Evolutionary conservation across 1,139 yeast genomes (phyloP), one percentile per base, ranked within the genome.

Genomic region (Kodamaea derodonti): DNA sequence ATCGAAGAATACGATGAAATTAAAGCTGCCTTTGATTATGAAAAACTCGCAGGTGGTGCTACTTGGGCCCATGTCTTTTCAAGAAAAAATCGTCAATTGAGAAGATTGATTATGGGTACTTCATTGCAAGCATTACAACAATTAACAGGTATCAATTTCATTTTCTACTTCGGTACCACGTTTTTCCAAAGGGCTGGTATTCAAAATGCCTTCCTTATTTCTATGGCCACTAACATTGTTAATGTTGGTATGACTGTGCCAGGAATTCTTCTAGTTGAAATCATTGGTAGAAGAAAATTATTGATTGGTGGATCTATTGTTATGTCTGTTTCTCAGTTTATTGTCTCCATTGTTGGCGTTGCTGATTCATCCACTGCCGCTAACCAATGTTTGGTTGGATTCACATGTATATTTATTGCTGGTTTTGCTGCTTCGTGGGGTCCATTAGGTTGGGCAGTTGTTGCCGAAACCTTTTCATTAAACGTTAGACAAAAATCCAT

Each of bases 381-480:
- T 16, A 40, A 47, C n/a, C 50, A 72, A 30, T 65, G 80, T 9
- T 75, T 80, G 60, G 65, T 83, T 45, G 80, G 83, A 12, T 80
- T 83, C 60, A 70, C 78, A 27, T 83, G 88, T 69, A 60, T 77
- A 28, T 83, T 80, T 52, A 82, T 82, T 53, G 78, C 84, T 20
- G 79, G 76, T 56, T 83, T 82, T 54, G 90, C 90, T 18, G 66
- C 85, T 35, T 72, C 88, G 22, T 84, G 90, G 90, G 94, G 90
- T 52, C 90, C 90, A 29, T 69, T 78, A 38, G 76, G 78, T 27
- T 84, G 92, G 92, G 88, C 85, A 32, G 66, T 82, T 40, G 70
- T 81, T 43, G 83, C 86, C 33, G 95, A 84, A 58, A 70, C 81
- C 39, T 84, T 72, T 67, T 81, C 87, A 37, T 69, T 84, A 43